A percentile compares a stretch with the other conserved stretches of the same genome.
Conservation (phyloP, 2,329 filamentous ascomycete species). For the Penicillium crustosum region DNA sequence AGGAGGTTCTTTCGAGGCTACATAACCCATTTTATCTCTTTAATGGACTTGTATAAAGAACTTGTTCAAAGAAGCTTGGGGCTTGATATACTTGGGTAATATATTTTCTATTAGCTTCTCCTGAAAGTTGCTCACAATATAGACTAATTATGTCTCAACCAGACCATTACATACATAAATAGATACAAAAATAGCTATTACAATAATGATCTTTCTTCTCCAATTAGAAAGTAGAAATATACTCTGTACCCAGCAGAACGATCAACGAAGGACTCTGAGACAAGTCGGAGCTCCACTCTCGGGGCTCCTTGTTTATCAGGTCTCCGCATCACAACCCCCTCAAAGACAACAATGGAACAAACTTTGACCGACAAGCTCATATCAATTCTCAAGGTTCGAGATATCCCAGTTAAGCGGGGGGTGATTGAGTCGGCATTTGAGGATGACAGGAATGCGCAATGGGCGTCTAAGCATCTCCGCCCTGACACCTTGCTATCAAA, state of each 20-base stretch:
- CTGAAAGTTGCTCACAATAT: background rate
- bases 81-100: background rate
- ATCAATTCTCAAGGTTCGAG: conserved; percentile 32
- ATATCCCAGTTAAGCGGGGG: conserved; percentile 30
- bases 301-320: background rate
- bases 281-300: conserved; percentile 2
- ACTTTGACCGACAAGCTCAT: conserved; percentile 20
- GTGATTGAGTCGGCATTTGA: conserved; percentile 31
- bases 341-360: conserved; percentile 5
- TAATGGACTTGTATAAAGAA: background rate
- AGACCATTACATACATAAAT: background rate
- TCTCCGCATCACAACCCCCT: background rate
- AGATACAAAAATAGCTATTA: background rate
- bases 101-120: background rate
- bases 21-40: background rate
- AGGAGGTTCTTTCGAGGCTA: background rate
- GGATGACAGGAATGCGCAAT: conserved; percentile 30
- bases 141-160: background rate
- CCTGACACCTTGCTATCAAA: conserved; percentile 40
- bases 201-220: background rate
- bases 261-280: background rate
- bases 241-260: background rate
- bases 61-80: background rate
- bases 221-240: background rate
- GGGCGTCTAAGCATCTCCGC: conserved; percentile 35